Percentiles rank a stretch among this genome's conserved stretches.
These are phyloP conservation scores for Candida fluviatilis DNA, from an alignment of 805 yeast genomes.

Conservation along the genomic window DNA sequence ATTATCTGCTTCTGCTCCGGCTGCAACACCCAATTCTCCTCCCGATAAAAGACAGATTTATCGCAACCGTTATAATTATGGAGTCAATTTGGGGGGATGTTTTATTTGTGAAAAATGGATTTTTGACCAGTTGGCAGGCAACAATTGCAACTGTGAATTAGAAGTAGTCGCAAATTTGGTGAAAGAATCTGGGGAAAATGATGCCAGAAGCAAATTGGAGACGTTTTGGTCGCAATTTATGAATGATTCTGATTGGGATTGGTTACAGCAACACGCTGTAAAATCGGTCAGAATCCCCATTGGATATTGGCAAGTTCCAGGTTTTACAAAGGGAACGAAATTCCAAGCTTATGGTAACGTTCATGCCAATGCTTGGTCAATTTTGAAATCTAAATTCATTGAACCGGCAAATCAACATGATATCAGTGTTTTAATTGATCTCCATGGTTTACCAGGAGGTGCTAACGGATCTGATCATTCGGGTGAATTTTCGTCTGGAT, in stretches of 20 bases:
- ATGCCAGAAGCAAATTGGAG: constrained; percentile 51
- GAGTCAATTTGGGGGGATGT: constrained; percentile 81
- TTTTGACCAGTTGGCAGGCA: constrained; percentile 55
- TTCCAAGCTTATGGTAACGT: constrained; percentile 53
- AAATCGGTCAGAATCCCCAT: constrained; percentile 82
- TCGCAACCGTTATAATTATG: constrained; percentile 62
- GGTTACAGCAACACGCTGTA: constrained; percentile 64
- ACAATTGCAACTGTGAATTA: constrained; percentile 57
- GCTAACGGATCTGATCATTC: constrained; percentile 86
- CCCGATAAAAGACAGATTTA: constrained; percentile 48
- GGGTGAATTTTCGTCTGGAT: constrained; percentile 53
- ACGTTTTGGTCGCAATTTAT: constrained; percentile 65
- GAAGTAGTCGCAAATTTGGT: constrained; percentile 60
- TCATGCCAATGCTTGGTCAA: constrained; percentile 72
- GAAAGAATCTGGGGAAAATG: constrained; percentile 47
- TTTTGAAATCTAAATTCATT: constrained; percentile 48
- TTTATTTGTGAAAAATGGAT: constrained; percentile 83
- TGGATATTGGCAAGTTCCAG: constrained; percentile 89
- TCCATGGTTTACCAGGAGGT: constrained; percentile 91
- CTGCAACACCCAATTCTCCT: constrained; percentile 19
- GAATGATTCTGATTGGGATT: constrained; percentile 72
- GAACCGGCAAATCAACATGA: constrained; percentile 54
- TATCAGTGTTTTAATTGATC: constrained; percentile 76
- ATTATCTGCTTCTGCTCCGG: constrained; percentile 22
- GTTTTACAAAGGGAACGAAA: constrained; percentile 55